Evolutionary conservation across 805 yeast species (phyloP).

Genomic region (Yamadazyma sp.): DNA sequence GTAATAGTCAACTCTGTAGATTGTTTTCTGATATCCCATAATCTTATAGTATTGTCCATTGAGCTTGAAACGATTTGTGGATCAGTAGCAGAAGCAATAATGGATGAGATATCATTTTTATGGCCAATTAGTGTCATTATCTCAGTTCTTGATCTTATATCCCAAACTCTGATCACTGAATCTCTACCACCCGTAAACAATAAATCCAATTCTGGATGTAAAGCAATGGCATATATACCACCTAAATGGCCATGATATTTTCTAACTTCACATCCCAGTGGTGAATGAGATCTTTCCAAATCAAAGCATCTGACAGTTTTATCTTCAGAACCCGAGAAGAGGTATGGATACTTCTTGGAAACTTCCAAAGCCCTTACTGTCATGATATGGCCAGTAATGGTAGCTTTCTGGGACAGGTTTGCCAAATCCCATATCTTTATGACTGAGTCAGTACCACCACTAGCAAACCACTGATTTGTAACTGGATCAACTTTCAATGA

Average conservation of each 20-base stretch:
- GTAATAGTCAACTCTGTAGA: constrained; percentile 69
- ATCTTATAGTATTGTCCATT: constrained; percentile 75
- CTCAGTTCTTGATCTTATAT: constrained; percentile 73
- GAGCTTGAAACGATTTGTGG: constrained; percentile 87
- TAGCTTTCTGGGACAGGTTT: constrained; percentile 61
- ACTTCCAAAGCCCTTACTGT: constrained; percentile 75
- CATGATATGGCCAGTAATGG: constrained; percentile 90
- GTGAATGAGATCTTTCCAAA: constrained; percentile 73
- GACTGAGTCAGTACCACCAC: constrained; percentile 87
- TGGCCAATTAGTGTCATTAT: constrained; percentile 83
- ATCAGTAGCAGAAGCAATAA: constrained; percentile 64
- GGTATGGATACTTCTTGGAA: constrained; percentile 75
- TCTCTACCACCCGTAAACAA: constrained; percentile 89
- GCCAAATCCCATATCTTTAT: constrained; percentile 92
- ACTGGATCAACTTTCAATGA: constrained; percentile 76
- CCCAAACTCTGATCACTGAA: constrained; percentile 88
- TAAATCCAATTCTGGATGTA: constrained; percentile 85
- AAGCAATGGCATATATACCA: constrained; percentile 77
- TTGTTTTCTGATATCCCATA: constrained; percentile 91
- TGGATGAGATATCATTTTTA: constrained; percentile 66
- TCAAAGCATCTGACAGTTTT: constrained; percentile 95
- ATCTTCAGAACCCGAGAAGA: constrained; percentile 92
- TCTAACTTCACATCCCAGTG: constrained; percentile 52
- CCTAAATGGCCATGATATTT: constrained; percentile 94
- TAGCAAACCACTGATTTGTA: constrained; percentile 83